Conservation (phyloP, 2,329 filamentous ascomycete species). For the Trichoderma citrinoviride region DNA sequence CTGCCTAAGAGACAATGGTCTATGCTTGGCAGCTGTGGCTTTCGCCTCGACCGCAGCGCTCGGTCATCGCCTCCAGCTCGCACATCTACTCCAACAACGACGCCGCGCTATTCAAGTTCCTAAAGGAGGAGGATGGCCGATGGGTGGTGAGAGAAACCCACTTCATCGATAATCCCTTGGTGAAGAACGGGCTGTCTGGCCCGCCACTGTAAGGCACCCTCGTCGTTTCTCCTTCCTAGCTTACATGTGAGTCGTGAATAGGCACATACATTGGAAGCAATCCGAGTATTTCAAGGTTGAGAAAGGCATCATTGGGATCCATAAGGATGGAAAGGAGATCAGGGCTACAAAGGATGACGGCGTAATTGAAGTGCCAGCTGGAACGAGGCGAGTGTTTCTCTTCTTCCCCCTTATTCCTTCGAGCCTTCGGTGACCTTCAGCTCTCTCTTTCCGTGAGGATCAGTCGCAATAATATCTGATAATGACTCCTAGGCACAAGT, state of each 20-base stretch:
- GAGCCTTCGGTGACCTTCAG: neutral
- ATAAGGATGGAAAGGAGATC: neutral
- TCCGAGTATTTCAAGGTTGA: slow-evolving; percentile 3
- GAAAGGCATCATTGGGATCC: neutral
- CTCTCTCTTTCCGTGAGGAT: no score
- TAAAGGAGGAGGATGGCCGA: slow-evolving; percentile 5
- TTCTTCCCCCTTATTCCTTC: neutral
- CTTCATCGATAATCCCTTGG: neutral
- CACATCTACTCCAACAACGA: neutral
- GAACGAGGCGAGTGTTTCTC: neutral
- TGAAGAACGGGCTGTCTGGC: slow-evolving; percentile 5
- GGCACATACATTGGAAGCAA: slow-evolving; percentile 16
- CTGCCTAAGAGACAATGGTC: neutral
- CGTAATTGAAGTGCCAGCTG: slow-evolving; percentile 6
- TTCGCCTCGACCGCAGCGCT: slow-evolving; percentile 6
- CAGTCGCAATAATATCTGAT: neutral
- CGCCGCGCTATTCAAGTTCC: slow-evolving; percentile 11
- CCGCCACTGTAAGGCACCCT: neutral
- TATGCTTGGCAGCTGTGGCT: slow-evolving; percentile 11
- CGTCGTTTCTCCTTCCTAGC: neutral
- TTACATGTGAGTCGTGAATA: neutral
- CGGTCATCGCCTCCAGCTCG: neutral
- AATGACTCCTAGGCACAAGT: neutral
- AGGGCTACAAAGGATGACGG: slow-evolving; percentile 9
- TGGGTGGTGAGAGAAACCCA: slow-evolving; percentile 11